Evolutionary conservation across 164 flowering plant genomes (phyloP).

Genomic region (Piper longum): DNA sequence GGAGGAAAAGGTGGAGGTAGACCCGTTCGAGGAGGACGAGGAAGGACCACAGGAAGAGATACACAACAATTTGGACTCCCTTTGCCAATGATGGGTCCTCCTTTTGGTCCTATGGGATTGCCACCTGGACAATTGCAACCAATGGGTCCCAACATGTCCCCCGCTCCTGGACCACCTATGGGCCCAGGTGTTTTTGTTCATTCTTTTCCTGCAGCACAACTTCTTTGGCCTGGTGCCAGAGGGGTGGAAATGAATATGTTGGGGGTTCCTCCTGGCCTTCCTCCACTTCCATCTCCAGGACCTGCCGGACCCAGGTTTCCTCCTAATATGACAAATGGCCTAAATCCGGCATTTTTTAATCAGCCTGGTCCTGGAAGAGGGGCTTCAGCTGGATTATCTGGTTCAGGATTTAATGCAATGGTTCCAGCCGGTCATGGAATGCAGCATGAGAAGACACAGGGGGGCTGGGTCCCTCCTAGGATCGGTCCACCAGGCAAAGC

Average conservation of each 20-base stretch:
- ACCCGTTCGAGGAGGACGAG: conserved; percentile 66
- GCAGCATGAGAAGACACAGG: conserved; percentile 50
- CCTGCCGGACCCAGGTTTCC: conserved; percentile 60
- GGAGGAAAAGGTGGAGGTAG: conserved; percentile 53
- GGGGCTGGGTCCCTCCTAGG: conserved; percentile 67
- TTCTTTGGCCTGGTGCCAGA: conserved; percentile 83
- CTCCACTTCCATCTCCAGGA: conserved; percentile 54
- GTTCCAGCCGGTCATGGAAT: conserved; percentile 50
- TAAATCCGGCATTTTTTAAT: conserved; percentile 52
- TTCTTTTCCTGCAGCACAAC: conserved; percentile 58
- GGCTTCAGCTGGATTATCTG: conserved; percentile 38
- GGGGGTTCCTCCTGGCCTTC: conserved; percentile 53
- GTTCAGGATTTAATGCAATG: conserved; percentile 47
- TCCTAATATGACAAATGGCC: conserved; percentile 43
- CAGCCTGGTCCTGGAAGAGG: conserved; percentile 67
- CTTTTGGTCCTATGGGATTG: conserved; percentile 79
- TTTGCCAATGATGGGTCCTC: conserved; percentile 62
- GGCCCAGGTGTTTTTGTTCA: conserved; percentile 68
- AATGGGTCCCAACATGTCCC: conserved; percentile 65
- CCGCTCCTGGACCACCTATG: conserved; percentile 82
- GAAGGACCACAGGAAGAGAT: conserved; percentile 65
- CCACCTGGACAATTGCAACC: conserved; percentile 76
- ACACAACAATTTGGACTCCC: conserved; percentile 39
- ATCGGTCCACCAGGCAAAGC: conserved; percentile 76
- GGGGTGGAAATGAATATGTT: conserved; percentile 74